phyloP scores from a whole-genome alignment of 495 filamentous ascomycete species.

The Evernia prunastri region DNA sequence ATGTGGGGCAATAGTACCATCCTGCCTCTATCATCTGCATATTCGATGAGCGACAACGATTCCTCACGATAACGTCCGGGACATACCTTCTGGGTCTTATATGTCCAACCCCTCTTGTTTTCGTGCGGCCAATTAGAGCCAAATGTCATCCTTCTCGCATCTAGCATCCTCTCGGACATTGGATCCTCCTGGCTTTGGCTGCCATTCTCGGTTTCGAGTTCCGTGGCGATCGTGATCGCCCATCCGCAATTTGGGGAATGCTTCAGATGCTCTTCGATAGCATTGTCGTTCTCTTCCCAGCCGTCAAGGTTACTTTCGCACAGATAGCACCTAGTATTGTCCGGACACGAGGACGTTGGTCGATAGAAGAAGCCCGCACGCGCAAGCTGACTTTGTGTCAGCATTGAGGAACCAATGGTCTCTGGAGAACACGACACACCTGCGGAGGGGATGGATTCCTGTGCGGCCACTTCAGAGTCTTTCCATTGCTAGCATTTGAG shows the following conservation, averaged over 20 bases:
- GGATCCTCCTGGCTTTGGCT: constrained; percentile 63
- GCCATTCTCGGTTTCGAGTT: constrained; percentile 56
- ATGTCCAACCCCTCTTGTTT: constrained; percentile 76
- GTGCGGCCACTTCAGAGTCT: constrained; percentile 70
- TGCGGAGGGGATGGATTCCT: constrained; percentile 56
- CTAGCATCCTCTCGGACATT: constrained; percentile 55
- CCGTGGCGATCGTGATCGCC: constrained; percentile 72
- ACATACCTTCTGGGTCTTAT: constrained; percentile 75
- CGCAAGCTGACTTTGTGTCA: constrained; percentile 57
- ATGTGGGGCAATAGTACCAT: constrained; percentile 84
- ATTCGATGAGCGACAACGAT: constrained; percentile 24
- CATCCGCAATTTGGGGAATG: constrained; percentile 77
- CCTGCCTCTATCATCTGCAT: constrained; percentile 80
- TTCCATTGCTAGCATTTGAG: constrained; percentile 56
- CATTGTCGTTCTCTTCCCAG: constrained; percentile 81
- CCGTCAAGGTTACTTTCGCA: constrained; percentile 75
- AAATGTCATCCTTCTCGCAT: constrained; percentile 78
- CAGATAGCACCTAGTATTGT: constrained; percentile 85
- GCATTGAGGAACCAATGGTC: constrained; percentile 14
- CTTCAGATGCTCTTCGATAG: constrained; percentile 75
- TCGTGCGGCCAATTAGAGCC: constrained; percentile 77
- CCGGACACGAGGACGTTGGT: constrained; percentile 62
- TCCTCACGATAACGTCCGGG: constrained; percentile 19
- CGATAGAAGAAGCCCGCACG: constrained; percentile 86
- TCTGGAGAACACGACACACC: constrained; percentile 40